Evolutionary conservation across 768 basidiomycete species (phyloP), one percentile per base, ranked within the genome.

Genomic region (Lyophyllum decastes): DNA sequence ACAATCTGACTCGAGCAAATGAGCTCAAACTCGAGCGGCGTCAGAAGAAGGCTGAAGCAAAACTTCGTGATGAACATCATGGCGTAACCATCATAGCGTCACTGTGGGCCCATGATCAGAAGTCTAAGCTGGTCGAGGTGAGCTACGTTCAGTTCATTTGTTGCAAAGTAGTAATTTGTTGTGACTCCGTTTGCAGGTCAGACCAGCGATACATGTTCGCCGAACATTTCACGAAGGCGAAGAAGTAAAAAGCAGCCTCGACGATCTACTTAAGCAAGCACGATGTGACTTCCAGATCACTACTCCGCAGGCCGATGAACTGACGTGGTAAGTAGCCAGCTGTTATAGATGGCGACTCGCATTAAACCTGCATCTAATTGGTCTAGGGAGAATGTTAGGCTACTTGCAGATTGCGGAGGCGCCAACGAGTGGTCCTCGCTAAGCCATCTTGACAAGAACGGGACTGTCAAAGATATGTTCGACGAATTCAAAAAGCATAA

Each of bases 401-500:
- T 54, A 16, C 11, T 54, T 6, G 53, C 53, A 22, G 53, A 46
- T 35, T 21, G 53, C 24, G 44, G 53, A 7, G 44, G 43, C 7
- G 45, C 17, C 16, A 54, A 54, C 38, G 53, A 54, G 17, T 54
- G 45, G 30, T 24, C 44, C 27, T 54, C 30, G n/a, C 35, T 52
- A 7, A 52, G 51, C 27, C 51, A 52, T 52, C 41, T 52, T 40
- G 40, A 52, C 17, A 2, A 26, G 24, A 52, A 6, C 4, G 26
- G 6, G 24, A 35, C 40, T 52, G 21, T 52, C 17, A 34, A 14
- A 4, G 30, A 54, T 19, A 46, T 35, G 30, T 46, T 54, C 16
- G 22, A 46, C 2, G 44, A 54, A 19, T 54, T 54, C 11, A 2
- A 7, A 25, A 35, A 2, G 16, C 53, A 54, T 6, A 52, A 52